These are phyloP conservation scores for Adenanthera pavonina DNA, from an alignment of 306 rosid genomes.

Conservation along the genomic window DNA sequence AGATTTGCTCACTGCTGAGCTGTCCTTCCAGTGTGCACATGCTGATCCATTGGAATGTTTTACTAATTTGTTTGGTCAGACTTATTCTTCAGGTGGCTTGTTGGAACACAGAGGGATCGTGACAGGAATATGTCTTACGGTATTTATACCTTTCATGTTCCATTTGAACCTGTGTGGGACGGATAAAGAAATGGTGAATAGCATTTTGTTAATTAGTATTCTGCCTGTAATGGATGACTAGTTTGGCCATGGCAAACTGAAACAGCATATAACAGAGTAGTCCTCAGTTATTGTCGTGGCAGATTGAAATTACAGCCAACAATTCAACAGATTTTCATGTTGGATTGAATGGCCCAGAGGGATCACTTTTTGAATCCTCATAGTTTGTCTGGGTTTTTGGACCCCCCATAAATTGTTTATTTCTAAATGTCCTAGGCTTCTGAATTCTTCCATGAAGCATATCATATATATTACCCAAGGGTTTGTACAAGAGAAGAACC, in stretches of 20 bases:
- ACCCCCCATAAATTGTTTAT: constrained; percentile 43
- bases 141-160: constrained; percentile 45
- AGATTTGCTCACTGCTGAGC: constrained; percentile 17
- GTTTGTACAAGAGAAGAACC: constrained; percentile 38
- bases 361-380: constrained; percentile 42
- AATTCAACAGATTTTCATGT: constrained; percentile 55
- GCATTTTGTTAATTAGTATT: constrained; percentile 46
- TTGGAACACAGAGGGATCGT: constrained; percentile 56
- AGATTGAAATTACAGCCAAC: constrained; percentile 45
- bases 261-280: constrained; percentile 42
- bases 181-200: constrained; percentile 54
- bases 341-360: constrained; percentile 51
- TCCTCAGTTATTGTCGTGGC: constrained; percentile 48
- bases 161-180: constrained; percentile 46
- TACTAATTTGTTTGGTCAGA: constrained; percentile 26
- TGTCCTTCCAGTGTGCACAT: constrained; percentile 9
- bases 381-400: constrained; percentile 46
- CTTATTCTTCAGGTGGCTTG: constrained; percentile 61
- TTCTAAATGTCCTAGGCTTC: constrained; percentile 35
- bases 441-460: constrained; percentile 39
- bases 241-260: constrained; percentile 41
- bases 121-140: constrained; percentile 46
- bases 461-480: constrained; percentile 20
- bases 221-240: constrained; percentile 41
- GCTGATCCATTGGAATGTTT: constrained; percentile 27